Base-by-base conservation (phyloP, 1,284 basidiomycete genomes). In the Taiwanofungus camphoratus region DNA sequence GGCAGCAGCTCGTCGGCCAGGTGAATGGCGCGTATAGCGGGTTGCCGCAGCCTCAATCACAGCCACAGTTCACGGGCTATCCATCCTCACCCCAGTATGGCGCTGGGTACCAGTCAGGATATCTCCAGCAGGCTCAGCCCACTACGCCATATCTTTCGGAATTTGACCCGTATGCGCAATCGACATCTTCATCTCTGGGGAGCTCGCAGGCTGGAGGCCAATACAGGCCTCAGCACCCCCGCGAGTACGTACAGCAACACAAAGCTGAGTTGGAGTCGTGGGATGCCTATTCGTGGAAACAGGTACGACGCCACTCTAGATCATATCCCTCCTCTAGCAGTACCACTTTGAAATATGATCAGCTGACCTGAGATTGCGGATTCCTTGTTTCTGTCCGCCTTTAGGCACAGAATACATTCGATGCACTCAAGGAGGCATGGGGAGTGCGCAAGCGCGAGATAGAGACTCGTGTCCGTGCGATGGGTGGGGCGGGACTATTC, bases 231-330 rank as follows among this genome's bases (percentile, higher is more conserved):
- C 59, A 53, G 37, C 67, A 69, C 45, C 67, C 67, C 36, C 58
- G 67, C 24, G 50, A 62, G 32, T 66, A 57, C 46, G 60, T 68
- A n/a, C 62, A 55, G 34, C 31, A 56, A 23, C 60, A 68, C 52
- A 67, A 67, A 46, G 47, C 53, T 5, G 64, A 66, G 52, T 55
- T 69, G 26, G 67, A 68, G 53, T 39, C 50, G 13, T 68, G 67
- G 67, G 67, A 68, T 44, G 31, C 54, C 16, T 54, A 60, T 27
- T 45, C 64, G n/a, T 69, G 67, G 67, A 66, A 61, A 42, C 66
- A 67, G 57, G 59, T 58, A 33, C 22, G 50, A 20, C 8, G 13
- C 13, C 16, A 31, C 3, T 7, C 6, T 18, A 3, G 23, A 15
- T 36, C 23, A 16, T 22, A 16, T 18, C 20, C 24, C 7, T 1